These are phyloP conservation scores for Aspergillus taichungensis DNA, from an alignment of 495 filamentous ascomycete genomes.

Conservation along the genomic window DNA sequence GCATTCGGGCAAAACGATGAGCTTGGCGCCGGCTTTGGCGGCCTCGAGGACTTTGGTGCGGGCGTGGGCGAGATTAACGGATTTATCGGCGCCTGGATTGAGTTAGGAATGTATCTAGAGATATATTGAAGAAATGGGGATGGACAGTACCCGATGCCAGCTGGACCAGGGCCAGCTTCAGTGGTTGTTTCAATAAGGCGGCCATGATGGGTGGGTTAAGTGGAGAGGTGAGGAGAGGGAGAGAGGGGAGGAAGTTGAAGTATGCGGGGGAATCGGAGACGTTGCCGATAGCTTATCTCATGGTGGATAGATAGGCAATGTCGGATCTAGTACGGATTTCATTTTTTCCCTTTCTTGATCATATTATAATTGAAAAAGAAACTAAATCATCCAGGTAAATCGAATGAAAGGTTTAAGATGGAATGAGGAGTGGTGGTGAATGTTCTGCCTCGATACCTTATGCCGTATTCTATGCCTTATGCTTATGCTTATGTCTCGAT, in stretches of 20 bases:
- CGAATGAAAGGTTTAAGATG: too few species aligned
- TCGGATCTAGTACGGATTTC: too few species aligned
- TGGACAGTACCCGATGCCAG: conserved; percentile 52
- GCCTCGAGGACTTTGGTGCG: conserved; percentile 78
- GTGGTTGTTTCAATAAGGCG: conserved; percentile 55
- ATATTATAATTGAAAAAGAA: too few species aligned
- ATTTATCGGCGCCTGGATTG: conserved; percentile 63
- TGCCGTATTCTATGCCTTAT: too few species aligned
- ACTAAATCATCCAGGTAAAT: too few species aligned
- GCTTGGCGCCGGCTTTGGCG: conserved; percentile 57
- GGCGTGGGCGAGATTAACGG: conserved; percentile 72
- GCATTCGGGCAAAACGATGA: conserved; percentile 67
- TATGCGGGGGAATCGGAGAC: background rate
- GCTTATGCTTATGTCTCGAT: too few species aligned
- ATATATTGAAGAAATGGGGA: background rate
- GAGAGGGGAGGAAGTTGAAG: background rate
- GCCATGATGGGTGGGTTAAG: conserved; percentile 29
- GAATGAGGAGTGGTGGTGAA: too few species aligned
- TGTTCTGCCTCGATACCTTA: too few species aligned
- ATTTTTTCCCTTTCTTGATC: too few species aligned
- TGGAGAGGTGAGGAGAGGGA: background rate
- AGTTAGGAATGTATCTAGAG: background rate
- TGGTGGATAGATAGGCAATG: background rate
- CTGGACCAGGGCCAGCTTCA: conserved; percentile 79
- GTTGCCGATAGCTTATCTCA: too few species aligned